These are phyloP conservation scores for Ophiostoma novo-ulmi DNA, from an alignment of 2,329 filamentous ascomycete genomes.

Conservation along the genomic window DNA sequence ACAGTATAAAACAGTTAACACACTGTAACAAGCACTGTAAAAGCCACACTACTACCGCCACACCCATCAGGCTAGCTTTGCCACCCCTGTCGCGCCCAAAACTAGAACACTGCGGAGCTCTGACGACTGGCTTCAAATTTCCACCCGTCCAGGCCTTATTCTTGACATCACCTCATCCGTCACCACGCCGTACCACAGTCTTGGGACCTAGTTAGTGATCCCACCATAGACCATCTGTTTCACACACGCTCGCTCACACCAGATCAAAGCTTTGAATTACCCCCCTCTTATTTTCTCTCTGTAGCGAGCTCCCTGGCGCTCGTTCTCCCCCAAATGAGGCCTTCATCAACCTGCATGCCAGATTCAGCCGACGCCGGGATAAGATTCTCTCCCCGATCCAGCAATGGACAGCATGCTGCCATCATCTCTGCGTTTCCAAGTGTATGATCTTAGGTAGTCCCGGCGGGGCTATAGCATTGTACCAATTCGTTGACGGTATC, in stretches of 20 bases:
- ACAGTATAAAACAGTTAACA: not conserved
- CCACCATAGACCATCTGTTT: not conserved
- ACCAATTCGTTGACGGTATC: not conserved
- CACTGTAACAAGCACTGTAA: not conserved
- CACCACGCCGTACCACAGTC: slow-evolving; percentile 4
- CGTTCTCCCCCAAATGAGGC: slow-evolving; percentile 25
- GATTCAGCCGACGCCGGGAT: slow-evolving; percentile 17
- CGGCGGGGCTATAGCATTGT: slow-evolving; percentile 10
- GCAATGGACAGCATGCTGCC: slow-evolving; percentile 27
- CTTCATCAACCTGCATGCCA: slow-evolving; percentile 24
- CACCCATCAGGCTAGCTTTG: slow-evolving; percentile 1
- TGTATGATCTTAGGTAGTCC: slow-evolving; percentile 28
- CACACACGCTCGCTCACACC: not conserved
- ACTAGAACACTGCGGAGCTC: slow-evolving; percentile 17
- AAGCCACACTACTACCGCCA: not conserved
- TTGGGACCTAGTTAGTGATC: slow-evolving; percentile 3
- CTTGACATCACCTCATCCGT: slow-evolving; percentile 2
- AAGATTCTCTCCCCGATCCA: slow-evolving; percentile 17
- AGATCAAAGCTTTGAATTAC: not conserved
- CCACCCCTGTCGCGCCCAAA: slow-evolving; percentile 2
- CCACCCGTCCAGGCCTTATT: slow-evolving; percentile 15
- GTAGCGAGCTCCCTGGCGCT: slow-evolving; percentile 12
- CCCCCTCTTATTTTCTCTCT: not conserved
- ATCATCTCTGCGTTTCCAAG: slow-evolving; percentile 19
- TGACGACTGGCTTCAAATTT: slow-evolving; percentile 23